Percentiles rank a stretch among this genome's conserved stretches.
phyloP scores from a whole-genome alignment of 257 asterid genomes.

The Solanum sparsipilum region DNA sequence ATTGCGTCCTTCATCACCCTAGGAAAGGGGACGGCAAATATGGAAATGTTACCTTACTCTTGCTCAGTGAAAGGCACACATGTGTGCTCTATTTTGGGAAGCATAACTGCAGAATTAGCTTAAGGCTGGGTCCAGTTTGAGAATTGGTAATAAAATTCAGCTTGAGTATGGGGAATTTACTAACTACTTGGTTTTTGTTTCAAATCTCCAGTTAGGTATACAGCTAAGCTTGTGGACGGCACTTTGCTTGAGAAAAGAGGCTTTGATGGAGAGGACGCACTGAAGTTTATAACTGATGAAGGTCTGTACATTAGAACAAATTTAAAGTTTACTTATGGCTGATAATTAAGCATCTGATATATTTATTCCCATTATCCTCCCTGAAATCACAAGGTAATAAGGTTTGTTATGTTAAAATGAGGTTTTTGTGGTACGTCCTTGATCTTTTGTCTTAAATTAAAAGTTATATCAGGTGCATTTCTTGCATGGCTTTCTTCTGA shows the following conservation, averaged over 20 bases:
- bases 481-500: background rate
- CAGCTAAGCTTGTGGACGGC: conserved; percentile 56
- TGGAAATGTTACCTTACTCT: background rate
- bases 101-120: background rate
- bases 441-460: background rate
- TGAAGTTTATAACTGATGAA: conserved; percentile 60
- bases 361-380: background rate
- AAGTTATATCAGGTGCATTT: background rate
- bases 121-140: background rate
- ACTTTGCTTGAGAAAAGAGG: conserved; percentile 56
- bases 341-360: background rate
- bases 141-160: background rate
- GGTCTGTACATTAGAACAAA: conserved; percentile 24
- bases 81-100: background rate
- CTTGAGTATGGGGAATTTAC: background rate
- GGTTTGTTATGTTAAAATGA: background rate
- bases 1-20: background rate
- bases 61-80: background rate
- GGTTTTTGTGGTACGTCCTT: background rate
- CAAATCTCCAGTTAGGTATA: conserved; percentile 41
- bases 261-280: conserved; percentile 28
- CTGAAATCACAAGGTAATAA: background rate
- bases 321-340: background rate
- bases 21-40: background rate
- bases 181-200: background rate